Conservation (phyloP, 306 rosid species). For the Vicia villosa region DNA sequence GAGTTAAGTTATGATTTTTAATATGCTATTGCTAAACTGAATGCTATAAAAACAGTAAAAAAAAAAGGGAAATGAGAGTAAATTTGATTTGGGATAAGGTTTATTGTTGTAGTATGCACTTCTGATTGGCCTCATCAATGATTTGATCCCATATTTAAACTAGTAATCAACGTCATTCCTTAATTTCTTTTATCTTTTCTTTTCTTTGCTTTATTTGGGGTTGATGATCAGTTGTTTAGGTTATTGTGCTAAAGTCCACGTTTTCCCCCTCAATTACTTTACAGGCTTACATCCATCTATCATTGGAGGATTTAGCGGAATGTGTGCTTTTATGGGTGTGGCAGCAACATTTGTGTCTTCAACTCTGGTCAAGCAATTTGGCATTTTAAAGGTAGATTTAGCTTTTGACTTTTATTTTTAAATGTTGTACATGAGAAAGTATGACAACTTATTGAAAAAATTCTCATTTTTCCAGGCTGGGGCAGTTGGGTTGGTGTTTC, state of each 20-base stretch:
- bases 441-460: slow-evolving; percentile 8
- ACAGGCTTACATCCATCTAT: slow-evolving; percentile 86
- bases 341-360: slow-evolving; percentile 94
- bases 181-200: slow-evolving; percentile 1
- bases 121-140: neutral
- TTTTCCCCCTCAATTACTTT: slow-evolving; percentile 3
- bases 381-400: slow-evolving; percentile 76
- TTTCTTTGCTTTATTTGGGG: neutral
- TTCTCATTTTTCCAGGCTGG: slow-evolving; percentile 72
- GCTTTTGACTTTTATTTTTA: neutral
- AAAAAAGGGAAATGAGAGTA: slow-evolving; percentile 17
- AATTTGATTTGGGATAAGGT: slow-evolving; percentile 11
- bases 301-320: slow-evolving; percentile 88
- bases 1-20: neutral
- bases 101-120: neutral
- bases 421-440: neutral
- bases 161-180: neutral
- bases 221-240: neutral
- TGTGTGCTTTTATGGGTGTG: slow-evolving; percentile 95
- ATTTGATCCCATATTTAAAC: slow-evolving; percentile 21
- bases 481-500: slow-evolving; percentile 88
- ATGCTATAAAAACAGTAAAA: slow-evolving; percentile 15
- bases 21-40: slow-evolving; percentile 16
- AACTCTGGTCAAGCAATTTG: slow-evolving; percentile 71
- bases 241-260: slow-evolving; percentile 20